Evolutionary conservation across 2,329 filamentous ascomycete species (phyloP), one percentile per base, ranked within the genome.

Genomic region (Colletotrichum sansevieriae): DNA sequence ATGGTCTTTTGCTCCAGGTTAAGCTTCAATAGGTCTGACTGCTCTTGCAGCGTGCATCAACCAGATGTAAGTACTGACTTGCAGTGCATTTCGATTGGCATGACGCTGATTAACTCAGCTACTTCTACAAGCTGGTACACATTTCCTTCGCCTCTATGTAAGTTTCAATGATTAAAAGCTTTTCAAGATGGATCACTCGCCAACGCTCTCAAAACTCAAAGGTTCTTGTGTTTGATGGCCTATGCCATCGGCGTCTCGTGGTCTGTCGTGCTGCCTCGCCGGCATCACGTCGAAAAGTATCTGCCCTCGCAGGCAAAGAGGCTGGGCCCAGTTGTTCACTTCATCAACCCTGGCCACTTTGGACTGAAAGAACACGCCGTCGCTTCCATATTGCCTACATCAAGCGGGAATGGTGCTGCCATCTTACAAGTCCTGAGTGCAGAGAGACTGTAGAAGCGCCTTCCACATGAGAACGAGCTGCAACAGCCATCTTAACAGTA

Each of bases 41-140:
- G n/a, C n/a, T n/a, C n/a, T n/a, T n/a, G n/a, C n/a, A n/a, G n/a
- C n/a, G n/a, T n/a, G n/a, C n/a, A n/a, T n/a, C n/a, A n/a, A n/a
- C n/a, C n/a, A n/a, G n/a, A n/a, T n/a, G n/a, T n/a, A n/a, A n/a
- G n/a, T n/a, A n/a, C n/a, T n/a, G n/a, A n/a, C n/a, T n/a, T n/a
- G n/a, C n/a, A n/a, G n/a, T n/a, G n/a, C n/a, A n/a, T n/a, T n/a
- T n/a, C n/a, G n/a, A n/a, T n/a, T n/a, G n/a, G n/a, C n/a, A n/a
- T n/a, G n/a, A 35, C 49, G 3, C 41, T 35, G 1, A 47, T 33
- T 8, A 12, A 13, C 12, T 3, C 25, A 70, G 68, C 39, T 70
- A 70, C 54, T 70, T 67, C 25, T 70, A 70, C n/a, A 70, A 68
- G 59, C 68, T 63, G 1, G 68, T 70, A 0, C 63, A 70, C 18